These are phyloP conservation scores for Carex cristatella DNA, from an alignment of 176 grass and related monocot genomes.

Conservation along the genomic window DNA sequence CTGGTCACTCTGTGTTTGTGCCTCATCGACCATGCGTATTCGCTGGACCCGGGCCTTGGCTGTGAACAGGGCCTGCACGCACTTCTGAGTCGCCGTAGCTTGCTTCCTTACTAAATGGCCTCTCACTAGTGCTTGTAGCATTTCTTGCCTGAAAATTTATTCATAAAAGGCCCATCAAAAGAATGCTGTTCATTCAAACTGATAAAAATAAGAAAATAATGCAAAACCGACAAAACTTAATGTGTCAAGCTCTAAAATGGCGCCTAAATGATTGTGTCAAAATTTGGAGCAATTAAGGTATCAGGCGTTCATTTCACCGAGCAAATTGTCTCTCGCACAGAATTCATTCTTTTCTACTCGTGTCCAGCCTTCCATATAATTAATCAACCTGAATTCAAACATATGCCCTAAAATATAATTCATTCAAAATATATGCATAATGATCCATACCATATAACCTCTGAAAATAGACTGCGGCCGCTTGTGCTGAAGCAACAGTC, in stretches of 20 bases:
- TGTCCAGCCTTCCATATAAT: background rate
- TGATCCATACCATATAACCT: constrained; percentile 59
- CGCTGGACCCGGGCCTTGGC: constrained; percentile 62
- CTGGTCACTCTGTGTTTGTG: constrained; percentile 5
- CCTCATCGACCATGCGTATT: constrained; percentile 36
- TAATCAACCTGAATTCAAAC: background rate
- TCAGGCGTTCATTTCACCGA: background rate
- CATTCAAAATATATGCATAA: background rate
- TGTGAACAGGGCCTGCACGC: constrained; percentile 69
- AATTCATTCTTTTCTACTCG: background rate
- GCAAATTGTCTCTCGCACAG: background rate
- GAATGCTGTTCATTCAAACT: background rate
- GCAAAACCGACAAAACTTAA: background rate
- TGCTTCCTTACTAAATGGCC: constrained; percentile 82
- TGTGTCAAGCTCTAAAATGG: background rate
- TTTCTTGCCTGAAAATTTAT: constrained; percentile 47
- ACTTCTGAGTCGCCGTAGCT: constrained; percentile 53
- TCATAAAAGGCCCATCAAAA: background rate
- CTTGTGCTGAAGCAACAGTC: constrained; percentile 48
- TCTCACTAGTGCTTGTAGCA: constrained; percentile 81
- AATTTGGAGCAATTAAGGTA: background rate
- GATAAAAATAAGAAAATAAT: background rate
- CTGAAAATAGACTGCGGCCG: constrained; percentile 67
- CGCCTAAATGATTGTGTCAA: background rate
- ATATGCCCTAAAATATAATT: background rate